Evolutionary conservation across 208 protist genomes (phyloP).

Genomic region (Wallacemonas sp.): DNA sequence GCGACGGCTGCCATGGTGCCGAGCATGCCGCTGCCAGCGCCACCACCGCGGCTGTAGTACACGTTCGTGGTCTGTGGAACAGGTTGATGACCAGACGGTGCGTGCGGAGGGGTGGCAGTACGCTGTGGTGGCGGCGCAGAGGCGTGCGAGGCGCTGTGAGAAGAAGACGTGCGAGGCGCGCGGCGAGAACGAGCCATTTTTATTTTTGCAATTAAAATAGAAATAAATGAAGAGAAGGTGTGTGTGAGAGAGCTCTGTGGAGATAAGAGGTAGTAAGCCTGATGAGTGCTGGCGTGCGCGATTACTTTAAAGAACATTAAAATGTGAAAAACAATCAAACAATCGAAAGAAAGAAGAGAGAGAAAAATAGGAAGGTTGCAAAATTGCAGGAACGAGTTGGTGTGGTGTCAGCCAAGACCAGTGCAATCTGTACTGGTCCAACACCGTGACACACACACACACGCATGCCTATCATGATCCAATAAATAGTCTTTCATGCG

Average conservation of each 20-base stretch:
- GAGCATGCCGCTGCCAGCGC: conserved; percentile 62
- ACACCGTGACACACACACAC: too few relatives aligned
- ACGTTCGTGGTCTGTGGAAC: conserved; percentile 67
- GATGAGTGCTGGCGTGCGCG: too few relatives aligned
- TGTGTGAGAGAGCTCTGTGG: neutral
- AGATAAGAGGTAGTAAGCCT: too few relatives aligned
- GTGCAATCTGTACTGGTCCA: too few relatives aligned
- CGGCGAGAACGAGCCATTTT: conserved; percentile 67
- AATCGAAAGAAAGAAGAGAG: too few relatives aligned
- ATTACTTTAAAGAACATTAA: too few relatives aligned
- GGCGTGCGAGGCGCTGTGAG: conserved; percentile 12
- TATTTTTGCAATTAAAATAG: neutral
- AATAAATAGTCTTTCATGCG: too few relatives aligned
- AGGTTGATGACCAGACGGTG: conserved; percentile 25
- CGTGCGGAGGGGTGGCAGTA: conserved; percentile 22
- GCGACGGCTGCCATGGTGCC: conserved; percentile 85
- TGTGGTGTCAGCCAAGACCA: too few relatives aligned
- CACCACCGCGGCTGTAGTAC: conserved; percentile 68
- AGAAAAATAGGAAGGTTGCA: too few relatives aligned
- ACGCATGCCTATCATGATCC: too few relatives aligned
- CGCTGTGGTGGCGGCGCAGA: conserved; percentile 21
- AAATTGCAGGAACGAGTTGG: too few relatives aligned
- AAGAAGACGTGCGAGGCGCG: conserved; percentile 22
- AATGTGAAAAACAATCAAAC: too few relatives aligned
- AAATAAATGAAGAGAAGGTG: neutral